Conservation (phyloP, 192 early-diverging fungal species). For the Coemansia sp. region DNA sequence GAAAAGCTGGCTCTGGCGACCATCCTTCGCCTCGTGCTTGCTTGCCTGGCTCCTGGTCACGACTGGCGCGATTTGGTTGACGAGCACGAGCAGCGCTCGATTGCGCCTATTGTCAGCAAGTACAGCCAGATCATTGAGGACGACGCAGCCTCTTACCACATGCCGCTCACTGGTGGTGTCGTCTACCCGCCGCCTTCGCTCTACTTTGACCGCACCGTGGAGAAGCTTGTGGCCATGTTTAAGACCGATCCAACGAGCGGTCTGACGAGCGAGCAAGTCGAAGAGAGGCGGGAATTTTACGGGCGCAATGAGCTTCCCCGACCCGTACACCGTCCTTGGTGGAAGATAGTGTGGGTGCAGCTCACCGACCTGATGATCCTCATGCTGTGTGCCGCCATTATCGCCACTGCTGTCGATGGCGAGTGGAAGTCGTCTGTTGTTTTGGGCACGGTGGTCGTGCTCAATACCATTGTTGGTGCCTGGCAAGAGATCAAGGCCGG, state of each 20-base stretch:
- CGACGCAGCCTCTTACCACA: slow-evolving; percentile 50
- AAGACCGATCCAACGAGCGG: slow-evolving; percentile 63
- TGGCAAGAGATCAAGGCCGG: slow-evolving; percentile 96
- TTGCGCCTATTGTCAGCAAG: slow-evolving; percentile 71
- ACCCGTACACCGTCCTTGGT: slow-evolving; percentile 68
- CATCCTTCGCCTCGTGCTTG: slow-evolving; percentile 74
- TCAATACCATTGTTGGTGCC: slow-evolving; percentile 91
- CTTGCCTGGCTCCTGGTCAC: slow-evolving; percentile 70
- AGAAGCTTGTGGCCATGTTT: slow-evolving; percentile 84
- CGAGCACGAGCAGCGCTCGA: slow-evolving; percentile 70
- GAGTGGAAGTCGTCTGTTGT: slow-evolving; percentile 82
- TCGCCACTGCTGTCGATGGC: slow-evolving; percentile 79
- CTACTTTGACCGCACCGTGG: slow-evolving; percentile 93
- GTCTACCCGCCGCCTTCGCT: slow-evolving; percentile 61
- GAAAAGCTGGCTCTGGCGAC: slow-evolving; percentile 75
- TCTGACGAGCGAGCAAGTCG: slow-evolving; percentile 58
- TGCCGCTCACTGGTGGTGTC: slow-evolving; percentile 51
- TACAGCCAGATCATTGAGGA: slow-evolving; percentile 52
- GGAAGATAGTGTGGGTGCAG: slow-evolving; percentile 82
- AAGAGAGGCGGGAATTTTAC: slow-evolving; percentile 71
- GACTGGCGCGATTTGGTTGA: slow-evolving; percentile 94
- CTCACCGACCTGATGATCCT: slow-evolving; percentile 94
- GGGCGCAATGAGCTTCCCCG: slow-evolving; percentile 81
- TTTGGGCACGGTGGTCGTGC: slow-evolving; percentile 74
- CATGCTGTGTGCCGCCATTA: slow-evolving; percentile 75